phyloP scores from a whole-genome alignment of 345 rosid species.

The Gossypium thurberi region DNA sequence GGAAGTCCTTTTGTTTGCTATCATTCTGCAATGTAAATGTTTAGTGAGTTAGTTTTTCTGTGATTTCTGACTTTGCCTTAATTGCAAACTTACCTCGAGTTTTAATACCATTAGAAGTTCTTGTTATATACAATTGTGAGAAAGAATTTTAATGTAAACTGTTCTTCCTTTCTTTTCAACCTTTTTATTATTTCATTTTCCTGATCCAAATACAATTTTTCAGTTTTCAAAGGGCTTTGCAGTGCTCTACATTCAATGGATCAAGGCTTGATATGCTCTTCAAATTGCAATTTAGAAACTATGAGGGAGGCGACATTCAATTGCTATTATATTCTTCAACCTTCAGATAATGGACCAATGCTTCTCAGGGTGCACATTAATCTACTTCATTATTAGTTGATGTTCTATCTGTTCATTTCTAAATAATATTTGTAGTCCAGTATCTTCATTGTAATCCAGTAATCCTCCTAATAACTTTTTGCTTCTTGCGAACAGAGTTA shows the following conservation, averaged over 20 bases:
- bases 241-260: conserved; percentile 59
- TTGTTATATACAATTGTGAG: background rate
- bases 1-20: conserved; percentile 12
- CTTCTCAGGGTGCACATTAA: conserved; percentile 64
- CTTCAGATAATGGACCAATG: conserved; percentile 83
- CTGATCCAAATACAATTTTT: conserved; percentile 8
- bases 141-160: background rate
- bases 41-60: conserved; percentile 4
- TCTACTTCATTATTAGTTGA: conserved; percentile 11
- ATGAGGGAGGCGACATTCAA: conserved; percentile 45
- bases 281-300: conserved; percentile 58
- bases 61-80: conserved; percentile 6
- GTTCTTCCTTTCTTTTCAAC: background rate
- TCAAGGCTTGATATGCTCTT: conserved; percentile 72
- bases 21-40: background rate
- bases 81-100: conserved; percentile 6
- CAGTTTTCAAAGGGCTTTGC: conserved; percentile 85
- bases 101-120: background rate
- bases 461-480: background rate
- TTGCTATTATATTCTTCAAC: conserved; percentile 81
- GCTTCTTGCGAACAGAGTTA: background rate
- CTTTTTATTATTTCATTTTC: background rate
- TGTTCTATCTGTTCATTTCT: conserved; percentile 3
- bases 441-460: background rate
- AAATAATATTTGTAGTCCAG: background rate